Base-by-base conservation (phyloP, 371 early-diverging fungal genomes). In the Coemansia sp. region DNA sequence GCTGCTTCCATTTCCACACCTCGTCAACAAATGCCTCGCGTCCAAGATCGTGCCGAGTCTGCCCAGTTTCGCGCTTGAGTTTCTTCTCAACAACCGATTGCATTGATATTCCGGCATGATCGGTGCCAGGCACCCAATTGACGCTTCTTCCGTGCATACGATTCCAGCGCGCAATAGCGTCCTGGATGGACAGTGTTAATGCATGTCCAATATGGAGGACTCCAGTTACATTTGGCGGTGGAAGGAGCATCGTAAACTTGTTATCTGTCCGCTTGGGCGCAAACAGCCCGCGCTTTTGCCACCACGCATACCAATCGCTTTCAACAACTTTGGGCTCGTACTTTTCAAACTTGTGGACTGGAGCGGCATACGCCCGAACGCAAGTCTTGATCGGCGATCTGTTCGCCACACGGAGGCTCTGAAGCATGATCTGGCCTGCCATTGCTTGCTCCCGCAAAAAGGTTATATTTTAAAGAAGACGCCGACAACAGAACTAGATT, bases 41-140 rank as follows among this genome's bases (percentile, higher is more conserved):
- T 5, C 97, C 98, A 44, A 98, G 78, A 65, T 93, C 92, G 73
- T 99, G 96, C 47, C 98, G 87, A 1, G 94, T 93, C 60, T 86
- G 20, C 14, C 90, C 86, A 26, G 82, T 74, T 62, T 96, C 91
- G 71, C 90, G 90, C 87, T 86, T 87, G 59, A 99, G 78, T 67
- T 89, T 88, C 87, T 97, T 98, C 79, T 99, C 99, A 9, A 99
- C 99, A 21, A 99, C 98, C 25, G 94, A 87, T 78, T 99, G 99
- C 55, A 97, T 96, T 21, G 99, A 94, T 72, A 99, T 99, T 79
- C 99, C 99, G 7, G 99, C 99, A 80, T 99, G 99, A 82, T 99
- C 99, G 26, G 92, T 92, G 63, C 99, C 99, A 11, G 99, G 99
- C 64, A 97, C 90, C 84, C 91, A 99, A 61, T 99, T 85, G 8